Evolutionary conservation across 1,284 basidiomycete species (phyloP), one percentile per base, ranked within the genome.

Genomic region (Paramarasmius palmivorus): DNA sequence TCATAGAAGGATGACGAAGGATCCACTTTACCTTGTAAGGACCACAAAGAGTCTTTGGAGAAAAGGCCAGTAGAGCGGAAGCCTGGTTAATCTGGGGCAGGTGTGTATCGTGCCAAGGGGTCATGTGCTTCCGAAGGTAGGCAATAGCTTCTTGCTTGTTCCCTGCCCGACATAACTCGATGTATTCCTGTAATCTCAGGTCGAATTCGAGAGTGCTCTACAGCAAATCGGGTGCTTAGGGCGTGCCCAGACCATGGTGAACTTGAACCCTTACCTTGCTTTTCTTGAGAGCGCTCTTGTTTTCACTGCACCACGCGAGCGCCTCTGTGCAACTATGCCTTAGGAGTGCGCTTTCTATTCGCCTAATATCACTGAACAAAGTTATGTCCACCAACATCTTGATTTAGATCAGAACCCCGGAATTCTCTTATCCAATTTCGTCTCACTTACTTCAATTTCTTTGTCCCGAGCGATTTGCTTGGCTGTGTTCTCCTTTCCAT

Each of bases 161-260:
- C n/a, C 82, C 71, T 14, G 77, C 74, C 39, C 95, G 78, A 35
- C 87, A 84, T 7, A 98, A 79, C 70, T 99, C 97, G 63, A 99
- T 93, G 68, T 91, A 98, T 71, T 98, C 95, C 72, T 99, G 97
- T 42, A 98, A 76, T 19, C 97, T 84, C 26, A 99, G 82, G 56
- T 95, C 92, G 68, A 98, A 98, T 73, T 99, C 97, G 41, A 99
- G 82, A 14, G 93, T 89, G 71, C 90, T 95, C 92, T 96, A 41
- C 14, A 49, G 26, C 20, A 17, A 32, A 17, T 22, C 32, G 20
- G 39, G 2, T 20, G 36, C 4, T 25, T 23, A 15, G 19, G 32
- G 10, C 17, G 15, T 17, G 19, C 34, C 14, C 8, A 8, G 26
- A n/a, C n/a, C 8, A 35, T 54, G 52, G 50, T 50, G 29, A 22